Conservation (phyloP, 148 eudicot genomes). For the Cornus suecica region DNA sequence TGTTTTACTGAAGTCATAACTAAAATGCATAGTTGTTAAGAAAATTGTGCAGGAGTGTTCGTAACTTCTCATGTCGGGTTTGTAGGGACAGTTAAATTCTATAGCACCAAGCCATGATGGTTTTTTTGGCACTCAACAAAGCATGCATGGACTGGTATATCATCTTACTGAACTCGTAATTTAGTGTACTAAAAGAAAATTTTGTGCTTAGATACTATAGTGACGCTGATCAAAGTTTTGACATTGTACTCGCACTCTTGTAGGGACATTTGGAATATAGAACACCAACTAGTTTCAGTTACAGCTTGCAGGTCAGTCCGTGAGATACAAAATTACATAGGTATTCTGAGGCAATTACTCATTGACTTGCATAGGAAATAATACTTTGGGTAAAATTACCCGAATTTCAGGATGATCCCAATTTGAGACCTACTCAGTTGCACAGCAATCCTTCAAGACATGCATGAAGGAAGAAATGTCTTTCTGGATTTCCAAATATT, state of each 20-base stretch:
- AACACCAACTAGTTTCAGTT: slow-evolving; percentile 56
- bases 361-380: too few relatives aligned
- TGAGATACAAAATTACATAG: too few relatives aligned
- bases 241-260: slow-evolving; percentile 13
- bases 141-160: slow-evolving; percentile 79
- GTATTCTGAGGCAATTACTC: too few relatives aligned
- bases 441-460: slow-evolving; percentile 79
- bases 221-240: too few relatives aligned
- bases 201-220: neutral
- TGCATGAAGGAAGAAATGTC: slow-evolving; percentile 33
- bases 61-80: neutral
- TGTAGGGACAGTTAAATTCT: slow-evolving; percentile 80
- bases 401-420: slow-evolving; percentile 71
- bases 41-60: neutral
- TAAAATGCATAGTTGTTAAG: neutral
- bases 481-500: neutral
- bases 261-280: slow-evolving; percentile 96
- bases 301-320: slow-evolving; percentile 76
- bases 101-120: slow-evolving; percentile 80
- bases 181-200: neutral
- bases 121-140: slow-evolving; percentile 63
- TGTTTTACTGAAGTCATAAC: slow-evolving; percentile 17
- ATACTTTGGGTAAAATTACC: neutral
- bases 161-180: neutral
- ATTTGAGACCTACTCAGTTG: slow-evolving; percentile 71